Base-by-base conservation (phyloP, 306 rosid species). In the Cicer judaicum region DNA sequence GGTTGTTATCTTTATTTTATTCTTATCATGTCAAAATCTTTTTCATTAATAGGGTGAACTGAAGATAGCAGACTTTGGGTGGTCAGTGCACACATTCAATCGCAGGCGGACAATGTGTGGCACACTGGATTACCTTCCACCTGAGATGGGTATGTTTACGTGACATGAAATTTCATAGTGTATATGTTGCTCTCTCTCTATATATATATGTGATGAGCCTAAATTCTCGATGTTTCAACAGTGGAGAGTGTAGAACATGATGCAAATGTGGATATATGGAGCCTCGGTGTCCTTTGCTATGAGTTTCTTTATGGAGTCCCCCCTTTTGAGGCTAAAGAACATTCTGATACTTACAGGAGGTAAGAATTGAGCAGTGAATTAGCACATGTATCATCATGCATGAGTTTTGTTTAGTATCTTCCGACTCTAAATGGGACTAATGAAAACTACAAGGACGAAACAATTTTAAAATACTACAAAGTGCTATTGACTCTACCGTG, bases 71-170 rank as follows among this genome's bases (percentile, higher is more conserved):
- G 99, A 95, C 82, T 95, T 95, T 69, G 99, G 99, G 50, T 95
- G 99, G 99, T 95, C 99, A 0, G 99, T 95, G 83, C 99, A 95
- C 78, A 95, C 99, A 74, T 95, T 95, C 78, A 90, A 88, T 81
- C 99, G 98, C 82, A 90, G 99, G 87, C 75, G 90, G 76, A 95
- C 99, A 85, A 95, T 95, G 99, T 95, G 99, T 49, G 99, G 99
- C 48, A 95, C 99, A 2, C 86, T 95, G 80, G 99, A 95, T 80
- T 95, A 95, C 85, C 97, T 95, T 44, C 98, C 99, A 42, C 99
- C 99, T 14, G 99, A 95, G 87, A 95, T 95, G 99, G 99, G 99
- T 95, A 89, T 67, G 88, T 74, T 76, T 4, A 19, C 10, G 1
- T 48, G 38, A 47, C 70, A 21, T 55, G 65, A 44, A 14, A 44